Conservation (phyloP, 2,329 filamentous ascomycete genomes). For the Sporothrix globosa region DNA sequence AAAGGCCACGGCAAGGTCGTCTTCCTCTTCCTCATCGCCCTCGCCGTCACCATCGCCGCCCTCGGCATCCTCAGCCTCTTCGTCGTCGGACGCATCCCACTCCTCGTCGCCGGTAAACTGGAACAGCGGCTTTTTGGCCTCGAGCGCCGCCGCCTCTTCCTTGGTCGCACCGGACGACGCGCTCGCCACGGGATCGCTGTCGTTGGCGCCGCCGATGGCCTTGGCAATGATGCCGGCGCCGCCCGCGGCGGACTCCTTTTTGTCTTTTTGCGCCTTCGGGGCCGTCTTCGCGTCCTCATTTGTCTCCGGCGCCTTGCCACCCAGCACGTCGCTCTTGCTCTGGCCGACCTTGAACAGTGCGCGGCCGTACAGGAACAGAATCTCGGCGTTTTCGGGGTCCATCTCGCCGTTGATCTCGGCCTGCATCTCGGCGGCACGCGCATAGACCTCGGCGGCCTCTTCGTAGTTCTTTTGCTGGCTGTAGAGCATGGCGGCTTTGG, state of each 20-base stretch:
- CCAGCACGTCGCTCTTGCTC: constrained; percentile 90
- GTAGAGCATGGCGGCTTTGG: constrained; percentile 82
- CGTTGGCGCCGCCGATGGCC: constrained; percentile 46
- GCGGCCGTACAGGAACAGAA: constrained; percentile 92
- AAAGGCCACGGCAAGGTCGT: constrained; percentile 78
- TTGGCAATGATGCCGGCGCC: constrained; percentile 47
- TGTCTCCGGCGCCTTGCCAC: constrained; percentile 71
- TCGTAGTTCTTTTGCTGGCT: constrained; percentile 80
- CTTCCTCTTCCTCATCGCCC: constrained; percentile 63
- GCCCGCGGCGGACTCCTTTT: constrained; percentile 50
- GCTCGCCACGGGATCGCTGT: constrained; percentile 5
- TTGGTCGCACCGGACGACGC: constrained; percentile 31
- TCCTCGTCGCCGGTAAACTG: constrained; percentile 95
- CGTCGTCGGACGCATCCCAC: constrained; percentile 73
- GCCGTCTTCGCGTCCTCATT: constrained; percentile 44
- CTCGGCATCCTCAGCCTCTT: constrained; percentile 29
- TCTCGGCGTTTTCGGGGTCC: constrained; percentile 84
- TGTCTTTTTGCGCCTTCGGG: constrained; percentile 48
- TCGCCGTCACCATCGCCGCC: constrained; percentile 48
- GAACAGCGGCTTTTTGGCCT: constrained; percentile 76
- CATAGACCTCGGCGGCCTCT: constrained; percentile 83
- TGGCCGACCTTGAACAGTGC: constrained; percentile 93
- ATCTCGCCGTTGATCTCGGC: constrained; percentile 91
- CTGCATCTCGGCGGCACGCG: constrained; percentile 85
- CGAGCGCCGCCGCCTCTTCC: constrained; percentile 41